Evolutionary conservation across 192 early-diverging fungal genomes (phyloP), one percentile per base, ranked within the genome.

Genomic region (Anaeromyces robustus): DNA sequence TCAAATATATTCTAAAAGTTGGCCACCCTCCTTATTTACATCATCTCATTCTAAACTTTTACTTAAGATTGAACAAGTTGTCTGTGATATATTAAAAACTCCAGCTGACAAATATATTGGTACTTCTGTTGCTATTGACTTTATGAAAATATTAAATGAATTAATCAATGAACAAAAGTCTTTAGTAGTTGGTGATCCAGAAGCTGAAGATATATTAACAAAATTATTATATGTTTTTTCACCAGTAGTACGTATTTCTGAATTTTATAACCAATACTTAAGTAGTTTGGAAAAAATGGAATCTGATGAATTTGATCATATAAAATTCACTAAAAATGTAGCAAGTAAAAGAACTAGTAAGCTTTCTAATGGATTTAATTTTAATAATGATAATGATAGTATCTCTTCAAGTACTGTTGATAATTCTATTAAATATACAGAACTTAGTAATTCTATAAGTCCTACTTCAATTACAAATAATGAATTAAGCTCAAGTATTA

Each of bases 131-230:
- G 91, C 91, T 0, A 85, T 84, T n/a, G 84, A 92, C 79, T 87
- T 91, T n/a, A 92, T 92, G 91, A 88, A 91, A 78, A 82, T 83
- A 13, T 81, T 92, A 9, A 86, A 92, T 77, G 86, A 87, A n/a
- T 77, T 92, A 14, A 89, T 89, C 85, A 90, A 92, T 81, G 80
- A 86, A 30, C 89, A 90, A 82, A 83, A 88, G n/a, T 81, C 83
- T 11, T 86, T 89, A 84, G 86, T 86, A 18, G 90, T 91, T 7
- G 88, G 87, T 9, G 91, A 91, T 79, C 84, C 88, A 5, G 91
- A 89, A 77, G 91, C 86, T 1, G 89, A 91, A 80, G 91, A 92
- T 39, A 79, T 92, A 18, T 30, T 92, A 34, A 89, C 89, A 0
- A 87, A 89, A 79, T 80, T 92, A 26, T 84, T 89, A 16, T 92